These are phyloP conservation scores for Verticillium isaacii DNA, from an alignment of 2,329 filamentous ascomycete species.

Conservation along the genomic window DNA sequence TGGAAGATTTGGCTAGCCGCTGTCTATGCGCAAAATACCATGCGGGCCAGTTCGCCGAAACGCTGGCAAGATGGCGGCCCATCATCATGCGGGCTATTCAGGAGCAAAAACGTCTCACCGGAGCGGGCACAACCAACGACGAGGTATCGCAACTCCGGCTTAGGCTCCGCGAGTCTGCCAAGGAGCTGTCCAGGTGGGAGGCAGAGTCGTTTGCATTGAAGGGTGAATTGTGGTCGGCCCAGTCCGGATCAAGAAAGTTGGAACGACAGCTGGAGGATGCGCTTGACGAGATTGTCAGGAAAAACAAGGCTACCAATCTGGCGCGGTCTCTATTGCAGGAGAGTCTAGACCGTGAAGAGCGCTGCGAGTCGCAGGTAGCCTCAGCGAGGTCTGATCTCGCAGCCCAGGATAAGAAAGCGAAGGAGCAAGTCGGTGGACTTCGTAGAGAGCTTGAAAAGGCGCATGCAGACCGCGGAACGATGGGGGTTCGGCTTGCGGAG, in stretches of 20 bases:
- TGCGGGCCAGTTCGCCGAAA: background rate
- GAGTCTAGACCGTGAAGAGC: background rate
- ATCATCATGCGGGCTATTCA: conserved; percentile 27
- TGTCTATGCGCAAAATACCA: background rate
- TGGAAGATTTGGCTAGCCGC: background rate
- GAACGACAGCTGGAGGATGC: background rate
- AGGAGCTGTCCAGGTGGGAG: background rate
- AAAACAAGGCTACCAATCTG: background rate
- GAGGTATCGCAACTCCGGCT: background rate
- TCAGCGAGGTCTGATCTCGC: background rate
- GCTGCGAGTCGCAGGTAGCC: background rate
- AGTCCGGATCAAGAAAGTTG: background rate
- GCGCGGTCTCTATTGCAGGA: background rate
- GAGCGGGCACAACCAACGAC: conserved; percentile 21
- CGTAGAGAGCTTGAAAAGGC: background rate
- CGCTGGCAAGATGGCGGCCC: conserved; percentile 2
- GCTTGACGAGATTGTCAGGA: background rate
- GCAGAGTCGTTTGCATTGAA: background rate
- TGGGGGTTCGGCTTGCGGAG: background rate
- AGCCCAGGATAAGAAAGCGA: background rate
- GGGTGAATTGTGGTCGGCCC: background rate
- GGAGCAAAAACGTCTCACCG: conserved; percentile 39
- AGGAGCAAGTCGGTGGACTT: background rate
- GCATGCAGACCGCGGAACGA: background rate
- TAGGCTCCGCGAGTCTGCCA: background rate